Base-by-base conservation (phyloP, 2,329 filamentous ascomycete genomes). In the Claviceps maximensis region DNA sequence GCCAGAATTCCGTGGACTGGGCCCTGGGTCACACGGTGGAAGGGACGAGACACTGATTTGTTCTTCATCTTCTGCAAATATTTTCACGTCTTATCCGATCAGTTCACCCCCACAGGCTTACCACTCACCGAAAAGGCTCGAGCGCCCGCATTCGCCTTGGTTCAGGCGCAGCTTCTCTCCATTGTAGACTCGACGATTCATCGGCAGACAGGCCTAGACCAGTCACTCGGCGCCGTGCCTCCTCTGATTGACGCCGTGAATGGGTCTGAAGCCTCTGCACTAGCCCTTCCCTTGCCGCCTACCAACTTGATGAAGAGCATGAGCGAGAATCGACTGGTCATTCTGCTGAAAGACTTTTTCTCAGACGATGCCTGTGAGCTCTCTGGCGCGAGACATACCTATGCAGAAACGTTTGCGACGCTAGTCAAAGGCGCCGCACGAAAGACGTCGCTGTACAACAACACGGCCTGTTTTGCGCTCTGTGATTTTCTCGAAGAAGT, bases 61-160 rank as follows among this genome's bases (percentile, higher is more conserved):
- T 88, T 95, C 64, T 95, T 91, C 69, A 85, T 94, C 46, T 96
- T 96, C 62, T 81, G 83, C 70, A 95, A 95, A 68, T 84, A 93
- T 64, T 94, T 86, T 61, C 86, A 91, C 65, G 77, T 91, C 21
- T 74, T 96, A 3, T 77, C 84, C 4, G 81, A 87, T 42, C 87
- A 93, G 55, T 86, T 86, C 58, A 73, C 86, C 59, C 82, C 84
- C 0, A 60, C 69, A 0, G 72, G 71, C 4, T 63, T 82, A 31
- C 71, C 78, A 2, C 65, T 81, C 17, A 61, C 69, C 0, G 76
- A 80, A 54, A 80, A 79, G 61, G 77, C 76, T 5, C 74, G 86
- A 49, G 82, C 85, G 1, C 90, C 90, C 5, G 89, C 83, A 0
- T 80, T 94, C 61, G 77, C 91, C 21, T 75, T 90, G 45, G 79